phyloP scores from a whole-genome alignment of 768 basidiomycete species.

The Russula compacta region DNA sequence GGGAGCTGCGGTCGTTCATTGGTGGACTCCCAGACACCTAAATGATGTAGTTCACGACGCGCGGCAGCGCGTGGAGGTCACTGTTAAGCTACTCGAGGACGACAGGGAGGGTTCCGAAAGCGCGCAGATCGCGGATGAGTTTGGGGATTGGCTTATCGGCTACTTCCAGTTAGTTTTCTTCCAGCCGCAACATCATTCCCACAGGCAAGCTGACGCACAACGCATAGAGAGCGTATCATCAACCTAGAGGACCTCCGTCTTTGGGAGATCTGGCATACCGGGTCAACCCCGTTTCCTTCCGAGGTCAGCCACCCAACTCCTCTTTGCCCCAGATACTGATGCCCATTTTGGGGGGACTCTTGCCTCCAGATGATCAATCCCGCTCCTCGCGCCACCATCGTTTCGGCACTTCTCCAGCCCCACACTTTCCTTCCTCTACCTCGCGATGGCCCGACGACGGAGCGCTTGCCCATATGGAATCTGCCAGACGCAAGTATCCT shows the following conservation, averaged over 20 bases:
- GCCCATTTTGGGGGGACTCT: too few relatives aligned
- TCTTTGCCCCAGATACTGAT: not conserved
- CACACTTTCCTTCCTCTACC: constrained; percentile 34
- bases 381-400: constrained; percentile 49
- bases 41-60: not conserved
- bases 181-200: not conserved
- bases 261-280: constrained; percentile 72
- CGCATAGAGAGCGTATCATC: constrained; percentile 33
- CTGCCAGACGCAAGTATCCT: constrained; percentile 71
- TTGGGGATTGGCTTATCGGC: constrained; percentile 42
- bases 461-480: constrained; percentile 32
- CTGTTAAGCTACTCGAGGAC: not conserved
- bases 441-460: not conserved
- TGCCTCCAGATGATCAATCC: constrained; percentile 54
- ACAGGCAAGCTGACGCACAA: not conserved
- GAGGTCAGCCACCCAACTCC: constrained; percentile 38
- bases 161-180: constrained; percentile 12
- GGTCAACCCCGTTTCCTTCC: constrained; percentile 50
- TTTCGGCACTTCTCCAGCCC: constrained; percentile 55
- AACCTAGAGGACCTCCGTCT: constrained; percentile 43
- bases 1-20: constrained; percentile 34
- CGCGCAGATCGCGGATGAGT: constrained; percentile 18
- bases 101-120: not conserved
- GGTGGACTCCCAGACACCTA: constrained; percentile 19
- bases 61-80: not conserved